These are phyloP conservation scores for Leishmania tropica DNA, from an alignment of 208 protist genomes.

Conservation along the genomic window DNA sequence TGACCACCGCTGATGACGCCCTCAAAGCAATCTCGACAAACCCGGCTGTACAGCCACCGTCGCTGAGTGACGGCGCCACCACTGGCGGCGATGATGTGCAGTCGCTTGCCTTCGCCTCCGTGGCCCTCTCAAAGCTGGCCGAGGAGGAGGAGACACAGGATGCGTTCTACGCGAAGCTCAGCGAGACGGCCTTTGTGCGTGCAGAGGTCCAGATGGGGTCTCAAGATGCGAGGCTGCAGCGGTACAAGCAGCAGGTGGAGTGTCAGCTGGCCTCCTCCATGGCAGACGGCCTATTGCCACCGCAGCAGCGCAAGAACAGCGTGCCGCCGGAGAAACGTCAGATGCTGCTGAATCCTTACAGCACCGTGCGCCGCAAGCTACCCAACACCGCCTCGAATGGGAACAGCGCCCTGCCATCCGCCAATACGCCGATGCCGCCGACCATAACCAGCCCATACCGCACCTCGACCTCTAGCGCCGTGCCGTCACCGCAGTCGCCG, in stretches of 20 bases:
- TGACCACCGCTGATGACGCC: slow-evolving; percentile 13
- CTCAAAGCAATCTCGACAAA: slow-evolving; percentile 13
- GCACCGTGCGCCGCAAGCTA: slow-evolving; percentile 1
- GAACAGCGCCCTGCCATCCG: not conserved
- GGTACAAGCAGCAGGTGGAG: slow-evolving; percentile 20
- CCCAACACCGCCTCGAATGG: not conserved
- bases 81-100: slow-evolving; percentile 22
- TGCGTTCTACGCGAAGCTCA: slow-evolving; percentile 14
- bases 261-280: slow-evolving; percentile 14
- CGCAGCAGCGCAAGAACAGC: not conserved
- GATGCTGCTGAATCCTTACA: slow-evolving; percentile 27
- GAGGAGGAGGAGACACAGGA: slow-evolving; percentile 28
- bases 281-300: not conserved
- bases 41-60: not conserved
- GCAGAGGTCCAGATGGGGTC: slow-evolving; percentile 22
- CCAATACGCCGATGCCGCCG: not conserved
- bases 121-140: slow-evolving; percentile 10
- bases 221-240: slow-evolving; percentile 11
- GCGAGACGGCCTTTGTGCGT: slow-evolving; percentile 18
- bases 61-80: not conserved
- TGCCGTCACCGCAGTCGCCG: not conserved
- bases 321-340: slow-evolving; percentile 16
- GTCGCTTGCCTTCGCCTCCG: slow-evolving; percentile 18
- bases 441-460: not conserved
- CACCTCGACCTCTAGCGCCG: not conserved